A percentile compares a stretch with the other conserved stretches of the same genome.
These are phyloP conservation scores for Hansenula lynferdii DNA, from an alignment of 1,139 yeast species.

Conservation along the genomic window DNA sequence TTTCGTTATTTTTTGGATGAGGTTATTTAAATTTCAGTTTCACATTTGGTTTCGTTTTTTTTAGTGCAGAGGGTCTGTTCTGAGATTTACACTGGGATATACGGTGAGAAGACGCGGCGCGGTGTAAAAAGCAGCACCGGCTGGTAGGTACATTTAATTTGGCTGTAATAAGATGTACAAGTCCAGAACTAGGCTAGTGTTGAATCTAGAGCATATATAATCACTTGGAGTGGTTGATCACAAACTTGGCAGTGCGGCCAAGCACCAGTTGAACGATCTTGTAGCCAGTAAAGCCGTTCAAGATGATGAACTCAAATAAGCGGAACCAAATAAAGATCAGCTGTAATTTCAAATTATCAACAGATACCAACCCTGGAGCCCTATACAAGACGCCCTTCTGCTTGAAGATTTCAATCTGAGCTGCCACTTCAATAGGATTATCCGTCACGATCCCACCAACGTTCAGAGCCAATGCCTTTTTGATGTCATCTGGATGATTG, in stretches of 20 bases:
- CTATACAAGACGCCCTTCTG: background rate
- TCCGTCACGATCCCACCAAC: constrained; percentile 21
- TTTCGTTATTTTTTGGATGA: too few relatives aligned
- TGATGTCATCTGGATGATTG: constrained; percentile 32
- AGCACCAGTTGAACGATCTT: constrained; percentile 8
- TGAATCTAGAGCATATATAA: too few relatives aligned
- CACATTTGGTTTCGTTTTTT: too few relatives aligned
- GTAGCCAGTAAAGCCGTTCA: constrained; percentile 3
- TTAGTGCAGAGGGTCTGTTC: background rate
- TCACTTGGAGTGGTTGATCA: background rate
- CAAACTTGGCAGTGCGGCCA: background rate
- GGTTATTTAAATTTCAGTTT: background rate
- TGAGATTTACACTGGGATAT: background rate
- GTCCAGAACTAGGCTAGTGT: too few relatives aligned
- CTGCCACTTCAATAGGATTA: background rate
- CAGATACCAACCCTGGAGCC: background rate
- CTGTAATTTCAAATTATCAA: background rate
- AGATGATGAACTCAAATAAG: constrained; percentile 16
- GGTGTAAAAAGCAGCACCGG: too few relatives aligned
- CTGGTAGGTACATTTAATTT: too few relatives aligned
- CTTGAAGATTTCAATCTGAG: background rate
- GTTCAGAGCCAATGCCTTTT: constrained; percentile 6
- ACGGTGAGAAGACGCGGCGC: too few relatives aligned
- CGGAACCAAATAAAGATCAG: constrained; percentile 9
- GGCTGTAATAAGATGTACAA: too few relatives aligned